Evolutionary conservation across 2,329 filamentous ascomycete species (phyloP), one percentile per base, ranked within the genome.

Genomic region (Biscogniauxia marginata): DNA sequence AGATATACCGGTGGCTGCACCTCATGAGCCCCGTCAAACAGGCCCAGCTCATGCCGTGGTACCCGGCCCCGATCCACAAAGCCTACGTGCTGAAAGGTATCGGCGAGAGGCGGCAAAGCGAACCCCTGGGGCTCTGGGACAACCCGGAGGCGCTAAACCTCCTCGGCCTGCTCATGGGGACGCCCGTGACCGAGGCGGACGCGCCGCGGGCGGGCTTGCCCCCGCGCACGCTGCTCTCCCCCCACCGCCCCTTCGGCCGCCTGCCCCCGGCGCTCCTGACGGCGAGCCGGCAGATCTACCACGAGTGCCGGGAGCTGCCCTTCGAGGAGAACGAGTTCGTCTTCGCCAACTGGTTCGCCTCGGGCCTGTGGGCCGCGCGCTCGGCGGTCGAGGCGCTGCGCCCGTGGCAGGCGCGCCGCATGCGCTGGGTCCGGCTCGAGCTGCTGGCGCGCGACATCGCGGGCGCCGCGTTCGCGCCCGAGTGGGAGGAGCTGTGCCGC

Each of bases 311-410:
- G 3, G 18, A 55, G 0, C 22, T 79, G 2, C 75, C 79, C 2
- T 79, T 78, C 59, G 60, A 64, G 7, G 56, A 64, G 20, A 79
- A 77, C 65, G 77, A 79, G 51, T 80, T 81, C 55, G 72, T 73
- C 21, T 81, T 79, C 57, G 68, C 74, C 39, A 76, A 75, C 46
- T 77, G 75, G 74, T 78, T 78, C 65, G 70, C 74, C 11, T 77
- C 75, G 13, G 79, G 77, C 0, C 62, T 79, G 3, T 73, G 73
- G 62, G 71, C 76, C 0, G 77, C 77, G 0, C 62, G 71, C 7
- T 66, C 68, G 0, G 75, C 79, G 53, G 67, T 72, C 1, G 59
- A 66, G 13, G 62, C 63, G 2, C 62, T 78, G 21, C 52, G 54
- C 30, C 60, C 67, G 2, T 81, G 79, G 79, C 78, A 82, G 69